Conservation (phyloP, 2,329 filamentous ascomycete species). For the Ophidiomyces ophidiicola region DNA sequence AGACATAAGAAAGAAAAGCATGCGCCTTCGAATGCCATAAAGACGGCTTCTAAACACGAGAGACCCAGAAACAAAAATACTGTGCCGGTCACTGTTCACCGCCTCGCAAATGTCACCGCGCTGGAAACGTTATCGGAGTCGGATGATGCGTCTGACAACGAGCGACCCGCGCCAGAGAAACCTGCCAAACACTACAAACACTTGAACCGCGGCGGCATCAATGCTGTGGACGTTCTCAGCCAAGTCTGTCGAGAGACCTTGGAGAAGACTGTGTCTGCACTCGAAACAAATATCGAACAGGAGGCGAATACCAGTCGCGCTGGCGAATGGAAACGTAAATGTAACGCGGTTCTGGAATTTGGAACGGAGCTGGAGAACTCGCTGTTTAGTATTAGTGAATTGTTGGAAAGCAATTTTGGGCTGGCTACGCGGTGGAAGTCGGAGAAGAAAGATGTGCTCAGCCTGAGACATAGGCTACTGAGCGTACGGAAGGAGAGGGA, state of each 20-base stretch:
- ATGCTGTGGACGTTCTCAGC: slow-evolving; percentile 41
- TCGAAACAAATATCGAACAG: slow-evolving; percentile 32
- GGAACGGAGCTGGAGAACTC: slow-evolving; percentile 38
- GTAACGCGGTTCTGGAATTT: slow-evolving; percentile 39
- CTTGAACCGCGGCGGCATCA: slow-evolving; percentile 32
- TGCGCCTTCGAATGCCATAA: not conserved
- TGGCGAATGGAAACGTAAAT: slow-evolving; percentile 33
- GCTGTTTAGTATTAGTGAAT: slow-evolving; percentile 41
- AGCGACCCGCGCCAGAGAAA: slow-evolving; percentile 24
- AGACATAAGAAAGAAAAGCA: slow-evolving; percentile 16
- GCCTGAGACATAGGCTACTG: slow-evolving; percentile 37
- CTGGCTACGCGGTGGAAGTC: slow-evolving; percentile 36
- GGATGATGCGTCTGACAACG: slow-evolving; percentile 19
- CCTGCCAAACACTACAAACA: slow-evolving; percentile 24
- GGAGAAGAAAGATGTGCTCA: slow-evolving; percentile 35
- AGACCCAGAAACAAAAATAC: slow-evolving; percentile 13
- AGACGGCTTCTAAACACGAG: slow-evolving; percentile 1
- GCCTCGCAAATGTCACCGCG: slow-evolving; percentile 26
- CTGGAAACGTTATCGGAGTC: slow-evolving; percentile 18
- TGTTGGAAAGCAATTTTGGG: slow-evolving; percentile 39
- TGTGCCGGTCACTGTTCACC: slow-evolving; percentile 33
- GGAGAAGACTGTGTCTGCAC: slow-evolving; percentile 33
- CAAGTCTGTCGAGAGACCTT: slow-evolving; percentile 41
- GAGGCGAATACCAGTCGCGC: slow-evolving; percentile 30
- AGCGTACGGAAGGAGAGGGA: slow-evolving; percentile 39